Base-by-base conservation (phyloP, 179 eudicot genomes). In the Heliamphora pulchella region DNA sequence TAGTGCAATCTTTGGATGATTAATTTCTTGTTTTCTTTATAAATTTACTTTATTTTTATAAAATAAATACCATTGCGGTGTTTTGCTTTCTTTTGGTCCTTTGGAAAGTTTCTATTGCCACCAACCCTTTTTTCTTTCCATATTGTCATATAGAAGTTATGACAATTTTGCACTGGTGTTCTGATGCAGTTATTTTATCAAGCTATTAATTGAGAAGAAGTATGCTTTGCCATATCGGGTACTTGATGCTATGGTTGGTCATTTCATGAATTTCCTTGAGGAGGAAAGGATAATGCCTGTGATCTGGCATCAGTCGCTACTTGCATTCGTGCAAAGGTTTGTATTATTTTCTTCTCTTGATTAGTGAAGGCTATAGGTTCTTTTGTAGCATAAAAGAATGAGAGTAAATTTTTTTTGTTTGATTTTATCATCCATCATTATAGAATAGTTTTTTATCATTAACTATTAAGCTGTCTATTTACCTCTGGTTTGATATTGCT, bases 241-340 rank as follows among this genome's bases (percentile, higher is more conserved):
- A 82, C 82, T 95, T 82, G 98, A 93, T 86, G 97, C 91, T 58
- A 82, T 95, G 91, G 96, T 92, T 81, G 90, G 83, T 76, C 98
- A 95, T 87, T 95, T 95, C 85, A 84, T 90, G 92, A 84, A 83
- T 84, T 95, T 95, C 85, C 72, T 81, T 51, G 91, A 90, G 4
- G 98, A 95, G 46, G 83, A 91, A 62, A 91, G 98, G 85, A 79
- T 81, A 59, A 95, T 93, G 98, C 98, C 97, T 75, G 98, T 93
- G 71, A 93, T 93, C 75, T 96, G 99, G 99, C 98, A 96, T 85
- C 98, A 92, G 82, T 91, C 97, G 57, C 98, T 96, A 83, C 98
- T 96, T 84, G 90, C 96, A 31, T 93, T 96, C 84, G 90, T 89
- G 75, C 93, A 92, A 81, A 93, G 94, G 98, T 94, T 78, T 72